Percentiles rank a stretch among this genome's conserved stretches.
phyloP scores from a whole-genome alignment of 2,329 filamentous ascomycete genomes.

The Clathrospora elynae region DNA sequence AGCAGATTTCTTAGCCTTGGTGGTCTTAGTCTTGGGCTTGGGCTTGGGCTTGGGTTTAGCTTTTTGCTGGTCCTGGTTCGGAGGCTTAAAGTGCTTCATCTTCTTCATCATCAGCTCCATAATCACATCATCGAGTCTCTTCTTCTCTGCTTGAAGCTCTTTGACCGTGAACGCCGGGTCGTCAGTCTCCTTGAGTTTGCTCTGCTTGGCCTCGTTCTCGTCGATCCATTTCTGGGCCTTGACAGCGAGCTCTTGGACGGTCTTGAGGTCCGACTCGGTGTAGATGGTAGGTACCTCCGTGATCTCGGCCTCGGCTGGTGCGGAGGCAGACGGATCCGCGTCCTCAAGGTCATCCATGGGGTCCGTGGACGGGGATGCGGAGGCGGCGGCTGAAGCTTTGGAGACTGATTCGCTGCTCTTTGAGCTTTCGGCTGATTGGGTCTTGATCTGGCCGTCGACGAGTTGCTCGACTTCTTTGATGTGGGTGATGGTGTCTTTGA shows the following conservation, averaged over 20 bases:
- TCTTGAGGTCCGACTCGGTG: slow-evolving; percentile 71
- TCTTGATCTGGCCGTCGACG: slow-evolving; percentile 74
- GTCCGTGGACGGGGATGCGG: slow-evolving; percentile 54
- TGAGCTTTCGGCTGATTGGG: slow-evolving; percentile 62
- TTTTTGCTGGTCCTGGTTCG: slow-evolving; percentile 43
- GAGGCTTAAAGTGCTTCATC: slow-evolving; percentile 54
- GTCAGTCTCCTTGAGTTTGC: slow-evolving; percentile 55
- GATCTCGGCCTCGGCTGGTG: slow-evolving; percentile 32
- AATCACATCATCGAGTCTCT: slow-evolving; percentile 72
- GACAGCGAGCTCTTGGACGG: slow-evolving; percentile 66
- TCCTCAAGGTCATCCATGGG: slow-evolving; percentile 78
- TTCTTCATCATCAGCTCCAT: slow-evolving; percentile 69
- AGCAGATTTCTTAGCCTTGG: slow-evolving; percentile 34
- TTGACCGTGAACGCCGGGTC: slow-evolving; percentile 76
- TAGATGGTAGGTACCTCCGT: slow-evolving; percentile 61
- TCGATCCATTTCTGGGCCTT: slow-evolving; percentile 75
- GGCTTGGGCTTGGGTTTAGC: slow-evolving; percentile 38
- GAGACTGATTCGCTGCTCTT: slow-evolving; percentile 43
- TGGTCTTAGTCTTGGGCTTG: slow-evolving; percentile 27
- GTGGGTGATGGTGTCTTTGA: slow-evolving; percentile 74
- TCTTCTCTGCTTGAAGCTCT: slow-evolving; percentile 68
- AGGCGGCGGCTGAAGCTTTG: slow-evolving; percentile 51
- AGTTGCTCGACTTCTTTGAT: slow-evolving; percentile 71
- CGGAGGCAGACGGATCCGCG: slow-evolving; percentile 57
- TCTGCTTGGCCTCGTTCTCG: slow-evolving; percentile 67